Base-by-base conservation (phyloP, 2,329 filamentous ascomycete genomes). In the Chrysoporthe puriensis region DNA sequence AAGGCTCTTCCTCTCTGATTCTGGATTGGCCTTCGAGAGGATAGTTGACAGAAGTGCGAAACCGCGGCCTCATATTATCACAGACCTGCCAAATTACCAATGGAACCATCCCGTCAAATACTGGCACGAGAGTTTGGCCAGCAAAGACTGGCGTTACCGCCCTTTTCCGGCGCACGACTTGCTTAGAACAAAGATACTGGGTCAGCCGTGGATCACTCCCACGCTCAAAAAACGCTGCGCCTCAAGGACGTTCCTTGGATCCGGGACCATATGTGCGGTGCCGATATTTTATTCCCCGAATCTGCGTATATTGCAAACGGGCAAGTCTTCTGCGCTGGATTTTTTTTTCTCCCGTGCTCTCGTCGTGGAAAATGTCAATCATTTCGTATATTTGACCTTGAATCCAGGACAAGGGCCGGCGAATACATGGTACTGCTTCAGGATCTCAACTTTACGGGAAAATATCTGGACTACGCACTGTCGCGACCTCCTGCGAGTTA, bases 201-300 rank as follows among this genome's bases (percentile, higher is more conserved):
- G 56, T 7, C 42, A 44, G n/a, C 58, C 66, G 34, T 63, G 63
- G 57, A 9, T 1, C 50, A 4, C 50, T 54, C 50, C 50, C n/a
- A 54, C 50, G n/a, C 32, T 54, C 50, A 54, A 32, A 2, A n/a
- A 7, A 32, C n/a, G 7, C 40, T 67, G 2, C 42, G 63, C 11
- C 46, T 73, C 7, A 69, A 62, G 6, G 71, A 73, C 34, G 70
- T 71, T 7, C 77, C 83, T 36, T 83, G 81, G 69, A 63, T 79
- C n/a, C 70, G 73, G 26, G 74, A 73, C 43, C 74, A 75, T 66
- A 60, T 70, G 16, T 62, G 72, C 6, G 73, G 71, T 26, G 68
- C 66, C 4, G 71, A 74, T 5, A 71, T 74, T 14, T 73, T 69
- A 60, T 52, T 71, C n/a, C 70, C 70, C 3, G 48, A 48, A 2